Evolutionary conservation across 306 rosid genomes (phyloP).

Genomic region (Carpinus fangiana): DNA sequence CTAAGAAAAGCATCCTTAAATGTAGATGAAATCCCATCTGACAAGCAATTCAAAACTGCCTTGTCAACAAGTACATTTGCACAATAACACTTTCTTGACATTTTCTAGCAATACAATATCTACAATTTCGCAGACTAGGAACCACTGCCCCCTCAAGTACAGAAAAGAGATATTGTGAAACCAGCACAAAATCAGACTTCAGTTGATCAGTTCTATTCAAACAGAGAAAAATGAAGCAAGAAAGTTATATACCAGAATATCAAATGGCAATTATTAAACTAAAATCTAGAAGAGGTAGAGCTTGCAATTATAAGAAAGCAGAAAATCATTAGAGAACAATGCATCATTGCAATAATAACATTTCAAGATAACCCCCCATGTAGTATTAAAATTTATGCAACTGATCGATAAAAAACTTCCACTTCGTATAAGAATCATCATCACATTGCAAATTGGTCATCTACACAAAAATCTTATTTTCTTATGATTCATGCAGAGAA

Average conservation of each 20-base stretch:
- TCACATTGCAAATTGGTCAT: neutral
- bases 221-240: neutral
- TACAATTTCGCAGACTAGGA: neutral
- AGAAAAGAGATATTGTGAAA: neutral
- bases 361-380: neutral
- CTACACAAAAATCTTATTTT: neutral
- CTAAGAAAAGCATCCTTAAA: slow-evolving; percentile 70
- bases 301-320: neutral
- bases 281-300: neutral
- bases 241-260: neutral
- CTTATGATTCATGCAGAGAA: neutral
- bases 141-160: neutral
- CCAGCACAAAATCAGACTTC: slow-evolving; percentile 5
- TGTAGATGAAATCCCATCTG: slow-evolving; percentile 59
- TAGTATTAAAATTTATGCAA: neutral
- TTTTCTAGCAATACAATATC: slow-evolving; percentile 11
- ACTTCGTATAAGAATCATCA: neutral
- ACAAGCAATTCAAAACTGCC: slow-evolving; percentile 32
- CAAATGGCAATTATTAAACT: neutral
- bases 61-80: slow-evolving; percentile 22
- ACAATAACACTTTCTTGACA: slow-evolving; percentile 6
- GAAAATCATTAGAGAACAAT: neutral
- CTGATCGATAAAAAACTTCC: neutral
- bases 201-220: neutral
- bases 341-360: neutral